Percentiles rank a stretch among this genome's conserved stretches.
These are phyloP conservation scores for Fusarium oxysporum DNA, from an alignment of 2,329 filamentous ascomycete species.

Conservation along the genomic window DNA sequence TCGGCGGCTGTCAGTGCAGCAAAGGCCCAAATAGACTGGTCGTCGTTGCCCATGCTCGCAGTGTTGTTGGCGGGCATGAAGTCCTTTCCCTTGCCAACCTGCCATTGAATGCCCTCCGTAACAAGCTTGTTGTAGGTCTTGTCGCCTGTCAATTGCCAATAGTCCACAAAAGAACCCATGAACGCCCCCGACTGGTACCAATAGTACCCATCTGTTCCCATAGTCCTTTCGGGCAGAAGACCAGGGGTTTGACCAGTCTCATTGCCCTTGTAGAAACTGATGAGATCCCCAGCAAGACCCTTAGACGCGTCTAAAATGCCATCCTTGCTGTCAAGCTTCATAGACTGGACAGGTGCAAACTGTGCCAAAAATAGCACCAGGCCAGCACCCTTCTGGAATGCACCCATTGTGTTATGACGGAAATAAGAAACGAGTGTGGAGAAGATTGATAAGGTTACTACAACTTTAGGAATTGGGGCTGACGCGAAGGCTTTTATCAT, in stretches of 20 bases:
- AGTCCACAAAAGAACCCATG: conserved; percentile 76
- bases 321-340: conserved; percentile 12
- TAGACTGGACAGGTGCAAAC: conserved; percentile 4
- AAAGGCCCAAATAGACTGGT: conserved; percentile 78
- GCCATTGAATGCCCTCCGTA: conserved; percentile 66
- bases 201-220: conserved; percentile 63
- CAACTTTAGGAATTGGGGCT: neutral
- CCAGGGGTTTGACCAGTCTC: conserved; percentile 63
- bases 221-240: conserved; percentile 59
- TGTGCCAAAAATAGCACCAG: conserved; percentile 11
- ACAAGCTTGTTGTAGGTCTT: conserved; percentile 69
- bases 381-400: neutral
- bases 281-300: conserved; percentile 61
- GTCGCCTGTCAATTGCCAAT: conserved; percentile 76
- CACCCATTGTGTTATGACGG: conserved; percentile 2
- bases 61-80: conserved; percentile 71
- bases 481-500: conserved; percentile 2
- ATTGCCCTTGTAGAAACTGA: conserved; percentile 64
- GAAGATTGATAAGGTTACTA: neutral
- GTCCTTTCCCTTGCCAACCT: conserved; percentile 65
- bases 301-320: conserved; percentile 29
- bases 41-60: conserved; percentile 70
- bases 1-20: conserved; percentile 75
- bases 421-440: neutral
- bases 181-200: conserved; percentile 80